Conservation (phyloP, 805 yeast species). For the Candida qinlingensis region DNA sequence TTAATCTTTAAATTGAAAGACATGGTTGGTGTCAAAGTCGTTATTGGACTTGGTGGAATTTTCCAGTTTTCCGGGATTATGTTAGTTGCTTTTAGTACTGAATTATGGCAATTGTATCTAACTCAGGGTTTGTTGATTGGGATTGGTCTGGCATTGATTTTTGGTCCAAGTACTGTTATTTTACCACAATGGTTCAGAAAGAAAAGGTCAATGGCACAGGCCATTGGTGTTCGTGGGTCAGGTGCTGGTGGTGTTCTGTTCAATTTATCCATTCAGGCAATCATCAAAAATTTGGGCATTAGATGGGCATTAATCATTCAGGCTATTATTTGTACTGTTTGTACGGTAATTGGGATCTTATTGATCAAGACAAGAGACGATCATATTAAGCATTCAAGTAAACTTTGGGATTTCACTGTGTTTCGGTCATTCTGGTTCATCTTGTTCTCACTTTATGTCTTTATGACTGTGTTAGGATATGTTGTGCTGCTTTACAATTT, state of each 20-base stretch:
- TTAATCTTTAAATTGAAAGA: conserved; percentile 25
- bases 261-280: conserved; percentile 30
- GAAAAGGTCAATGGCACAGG: conserved; percentile 44
- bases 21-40: conserved; percentile 34
- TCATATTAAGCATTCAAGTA: conserved; percentile 30
- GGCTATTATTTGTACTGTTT: conserved; percentile 30
- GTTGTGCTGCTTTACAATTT: conserved; percentile 53
- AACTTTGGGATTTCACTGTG: conserved; percentile 36
- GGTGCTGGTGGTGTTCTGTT: conserved; percentile 42
- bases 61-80: conserved; percentile 50
- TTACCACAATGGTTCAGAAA: conserved; percentile 68
- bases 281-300: conserved; percentile 26
- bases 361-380: conserved; percentile 34
- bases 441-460: conserved; percentile 35
- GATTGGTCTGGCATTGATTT: conserved; percentile 42
- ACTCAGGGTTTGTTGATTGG: conserved; percentile 69
- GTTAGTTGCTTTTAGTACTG: conserved; percentile 53
- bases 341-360: conserved; percentile 28
- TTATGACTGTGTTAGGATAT: conserved; percentile 53
- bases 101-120: conserved; percentile 57
- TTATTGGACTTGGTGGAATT: conserved; percentile 44
- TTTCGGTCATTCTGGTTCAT: conserved; percentile 37
- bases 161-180: conserved; percentile 52
- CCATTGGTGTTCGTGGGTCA: conserved; percentile 34
- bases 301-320: conserved; percentile 33